Evolutionary conservation across 1,139 yeast genomes (phyloP), one percentile per base, ranked within the genome.

Genomic region (Pichia sp.): DNA sequence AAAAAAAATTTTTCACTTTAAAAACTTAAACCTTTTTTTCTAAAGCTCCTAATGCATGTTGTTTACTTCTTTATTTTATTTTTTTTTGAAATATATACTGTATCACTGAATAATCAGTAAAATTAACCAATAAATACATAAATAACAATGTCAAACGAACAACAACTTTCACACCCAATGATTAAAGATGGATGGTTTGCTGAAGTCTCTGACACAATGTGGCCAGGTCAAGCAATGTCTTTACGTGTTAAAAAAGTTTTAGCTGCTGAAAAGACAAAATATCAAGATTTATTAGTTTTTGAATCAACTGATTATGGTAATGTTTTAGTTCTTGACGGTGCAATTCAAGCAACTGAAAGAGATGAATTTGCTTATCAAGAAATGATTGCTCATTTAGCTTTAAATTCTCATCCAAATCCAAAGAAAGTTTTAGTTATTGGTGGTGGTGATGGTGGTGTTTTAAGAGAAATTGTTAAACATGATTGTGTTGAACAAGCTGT

Each of bases 371-470:
- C 95, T 35, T 85, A 87, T 70, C 96, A 87, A 67, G 96, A 87
- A 67, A 81, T 87, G 78, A 87, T 87, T 61, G 74, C 94, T 25
- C 94, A 87, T 63, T 69, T 86, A 48, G 90, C 96, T 10, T 63
- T 87, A 54, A 79, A 82, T 78, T 71, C 85, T 27, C 96, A 87
- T 66, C 79, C 83, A 36, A 65, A 71, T 48, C 96, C 96, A 25
- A 76, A 77, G 62, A 76, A 75, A 51, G 95, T 87, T 26, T 75
- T 87, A 52, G 95, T 87, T 43, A 86, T 87, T 58, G 96, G 96
- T 35, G 96, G 96, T 33, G 96, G 96, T 39, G 96, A 87, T 67
- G 95, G 96, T 58, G 96, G 96, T 53, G 96, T 88, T 26, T 73
- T 87, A 44, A 76, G 96, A 59, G 96, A 87, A 67, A 76, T 86